These are phyloP conservation scores for Evernia prunastri DNA, from an alignment of 495 filamentous ascomycete genomes.

Conservation along the genomic window DNA sequence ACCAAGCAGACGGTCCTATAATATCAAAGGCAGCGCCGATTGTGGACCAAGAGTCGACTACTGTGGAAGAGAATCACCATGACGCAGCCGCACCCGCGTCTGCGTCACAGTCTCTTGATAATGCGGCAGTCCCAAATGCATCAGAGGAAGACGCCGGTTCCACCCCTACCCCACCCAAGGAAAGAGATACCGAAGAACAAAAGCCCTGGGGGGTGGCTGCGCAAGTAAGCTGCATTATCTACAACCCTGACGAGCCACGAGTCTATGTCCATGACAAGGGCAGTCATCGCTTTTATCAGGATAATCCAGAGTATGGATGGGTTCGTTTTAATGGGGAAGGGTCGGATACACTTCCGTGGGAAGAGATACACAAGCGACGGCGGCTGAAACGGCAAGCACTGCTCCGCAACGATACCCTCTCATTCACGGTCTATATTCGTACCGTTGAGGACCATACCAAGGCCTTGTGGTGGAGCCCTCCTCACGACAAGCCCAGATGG, in stretches of 20 bases:
- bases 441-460: slow-evolving; percentile 55
- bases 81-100: not conserved
- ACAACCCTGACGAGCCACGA: slow-evolving; percentile 60
- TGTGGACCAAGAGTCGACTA: slow-evolving; percentile 1
- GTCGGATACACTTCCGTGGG: slow-evolving; percentile 36
- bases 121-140: slow-evolving; percentile 18
- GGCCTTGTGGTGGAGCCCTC: slow-evolving; percentile 57
- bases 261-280: slow-evolving; percentile 52
- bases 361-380: slow-evolving; percentile 51
- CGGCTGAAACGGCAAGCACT: slow-evolving; percentile 55
- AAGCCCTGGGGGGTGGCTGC: slow-evolving; percentile 48
- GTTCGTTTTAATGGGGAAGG: slow-evolving; percentile 52
- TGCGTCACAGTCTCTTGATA: not conserved
- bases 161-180: slow-evolving; percentile 3
- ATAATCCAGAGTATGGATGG: slow-evolving; percentile 61
- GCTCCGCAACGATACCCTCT: slow-evolving; percentile 56
- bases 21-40: not conserved
- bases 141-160: slow-evolving; percentile 8
- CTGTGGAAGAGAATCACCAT: not conserved
- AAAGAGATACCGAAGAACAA: slow-evolving; percentile 10
- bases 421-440: slow-evolving; percentile 59
- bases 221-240: slow-evolving; percentile 57
- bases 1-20: slow-evolving; percentile 1
- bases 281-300: slow-evolving; percentile 53
- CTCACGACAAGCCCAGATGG: slow-evolving; percentile 64